Evolutionary conservation across 2,329 filamentous ascomycete genomes (phyloP), one percentile per base, ranked within the genome.

Genomic region (Aureobasidium sp.): DNA sequence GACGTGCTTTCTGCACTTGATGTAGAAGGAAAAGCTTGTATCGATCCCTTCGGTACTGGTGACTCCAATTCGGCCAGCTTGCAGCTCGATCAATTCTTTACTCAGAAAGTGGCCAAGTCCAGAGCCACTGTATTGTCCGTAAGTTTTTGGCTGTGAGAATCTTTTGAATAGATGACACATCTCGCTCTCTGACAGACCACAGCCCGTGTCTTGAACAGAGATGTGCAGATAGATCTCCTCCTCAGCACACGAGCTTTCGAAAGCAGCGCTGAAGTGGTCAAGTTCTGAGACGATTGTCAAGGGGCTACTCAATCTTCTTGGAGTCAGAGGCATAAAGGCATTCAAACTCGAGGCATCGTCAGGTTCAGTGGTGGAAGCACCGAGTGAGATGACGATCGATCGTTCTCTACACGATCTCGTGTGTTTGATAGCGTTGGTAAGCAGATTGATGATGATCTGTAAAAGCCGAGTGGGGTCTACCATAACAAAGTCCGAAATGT

Each of bases 61-160:
- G 15, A 88, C 83, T 1, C 85, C 86, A 33, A 89, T 87, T 47
- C 84, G 81, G 1, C 86, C 86, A 24, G 85, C 84, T 65, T 88
- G 85, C 31, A 89, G 75, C 69, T 89, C 86, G 1, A 85, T 85
- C 15, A 89, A 77, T 31, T 84, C 79, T 19, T 85, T 79, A 47
- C 83, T 86, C 61, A 89, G 87, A 68, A 88, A 89, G 0, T 89
- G 75, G 0, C 86, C 86, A 1, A 89, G 77, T 0, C 86, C 86
- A 0, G 83, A 86, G 0, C 86, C 86, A 27, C 86, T 86, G 66
- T 89, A 87, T 63, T 86, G 81, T 37, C 85, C 81, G 64, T 87
- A 85, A 0, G 85, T 88, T 62, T 80, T 81, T 3, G 84, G 82
- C 72, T 90, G 87, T 11, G 84, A 82, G 69, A 90, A 90, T 19